Conservation (phyloP, 2,329 filamentous ascomycete species). For the Aspergillus quadricinctus region DNA sequence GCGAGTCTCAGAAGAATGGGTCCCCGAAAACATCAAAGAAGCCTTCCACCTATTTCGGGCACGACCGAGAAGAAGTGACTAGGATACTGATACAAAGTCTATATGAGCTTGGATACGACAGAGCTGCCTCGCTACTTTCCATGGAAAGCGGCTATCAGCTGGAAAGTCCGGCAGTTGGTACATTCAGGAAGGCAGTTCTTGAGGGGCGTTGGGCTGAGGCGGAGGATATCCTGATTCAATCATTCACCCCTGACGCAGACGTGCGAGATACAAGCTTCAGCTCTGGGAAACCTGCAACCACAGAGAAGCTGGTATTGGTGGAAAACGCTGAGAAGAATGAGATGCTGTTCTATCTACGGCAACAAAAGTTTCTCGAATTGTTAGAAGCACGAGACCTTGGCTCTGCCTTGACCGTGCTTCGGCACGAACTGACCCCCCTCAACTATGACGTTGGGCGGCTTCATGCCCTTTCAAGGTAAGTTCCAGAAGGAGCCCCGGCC, state of each 20-base stretch:
- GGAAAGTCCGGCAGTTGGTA: conserved; percentile 80
- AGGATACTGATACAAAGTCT: conserved; percentile 88
- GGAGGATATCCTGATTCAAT: conserved; percentile 69
- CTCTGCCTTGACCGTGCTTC: conserved; percentile 74
- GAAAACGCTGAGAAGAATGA: conserved; percentile 69
- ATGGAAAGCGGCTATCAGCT: conserved; percentile 82
- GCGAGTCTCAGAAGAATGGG: conserved; percentile 38
- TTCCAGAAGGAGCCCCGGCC: not conserved
- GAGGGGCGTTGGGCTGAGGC: conserved; percentile 78
- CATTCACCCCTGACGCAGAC: conserved; percentile 40
- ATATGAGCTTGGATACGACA: conserved; percentile 78
- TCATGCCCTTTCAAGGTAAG: conserved; percentile 72
- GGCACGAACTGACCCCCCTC: conserved; percentile 81
- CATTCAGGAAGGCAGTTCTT: conserved; percentile 76
- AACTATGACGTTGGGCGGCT: conserved; percentile 72
- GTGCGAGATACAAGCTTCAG: conserved; percentile 38
- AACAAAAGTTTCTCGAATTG: conserved; percentile 92
- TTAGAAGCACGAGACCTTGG: conserved; percentile 71
- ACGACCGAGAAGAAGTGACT: conserved; percentile 89
- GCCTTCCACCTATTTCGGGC: conserved; percentile 65
- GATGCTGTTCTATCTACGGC: conserved; percentile 83
- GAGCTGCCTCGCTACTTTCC: conserved; percentile 69
- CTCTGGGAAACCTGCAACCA: conserved; percentile 18
- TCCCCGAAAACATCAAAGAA: conserved; percentile 28
- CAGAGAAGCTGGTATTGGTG: conserved; percentile 66